Evolutionary conservation across 1,284 basidiomycete species (phyloP).

Genomic region (Leucoagaricus sp.): DNA sequence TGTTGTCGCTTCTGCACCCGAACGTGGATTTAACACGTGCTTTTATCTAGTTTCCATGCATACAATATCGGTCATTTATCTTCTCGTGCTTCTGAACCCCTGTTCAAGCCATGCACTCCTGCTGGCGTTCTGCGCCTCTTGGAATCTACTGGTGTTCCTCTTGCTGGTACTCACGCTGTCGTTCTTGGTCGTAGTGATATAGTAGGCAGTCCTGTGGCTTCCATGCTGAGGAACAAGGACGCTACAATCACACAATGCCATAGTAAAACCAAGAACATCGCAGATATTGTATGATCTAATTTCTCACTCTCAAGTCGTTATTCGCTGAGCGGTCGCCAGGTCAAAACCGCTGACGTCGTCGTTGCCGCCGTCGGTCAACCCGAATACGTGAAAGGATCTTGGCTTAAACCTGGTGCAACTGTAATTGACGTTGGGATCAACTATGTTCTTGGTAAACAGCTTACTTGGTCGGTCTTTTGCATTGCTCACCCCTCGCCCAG

Average conservation of each 20-base stretch:
- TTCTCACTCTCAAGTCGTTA: conserved; percentile 11
- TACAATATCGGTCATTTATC: conserved; percentile 98
- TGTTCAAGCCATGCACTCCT: conserved; percentile 96
- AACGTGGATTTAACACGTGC: conserved; percentile 16
- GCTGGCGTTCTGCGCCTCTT: conserved; percentile 91
- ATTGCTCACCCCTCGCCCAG: conserved; percentile 39
- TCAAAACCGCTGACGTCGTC: conserved; percentile 89
- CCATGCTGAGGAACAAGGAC: conserved; percentile 87
- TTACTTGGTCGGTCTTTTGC: not conserved
- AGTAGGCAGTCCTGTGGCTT: conserved; percentile 93
- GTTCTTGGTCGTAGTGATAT: conserved; percentile 98
- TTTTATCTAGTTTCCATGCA: conserved; percentile 83
- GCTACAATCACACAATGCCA: conserved; percentile 99
- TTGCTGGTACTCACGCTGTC: conserved; percentile 83
- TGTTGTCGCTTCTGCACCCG: conserved; percentile 23
- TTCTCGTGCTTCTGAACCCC: conserved; percentile 87
- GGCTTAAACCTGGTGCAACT: conserved; percentile 94
- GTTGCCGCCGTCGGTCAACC: conserved; percentile 94
- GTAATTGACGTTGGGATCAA: conserved; percentile 99
- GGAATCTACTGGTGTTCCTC: conserved; percentile 77
- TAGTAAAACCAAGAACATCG: conserved; percentile 83
- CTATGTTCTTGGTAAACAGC: conserved; percentile 77
- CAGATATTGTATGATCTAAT: conserved; percentile 61
- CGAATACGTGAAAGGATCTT: conserved; percentile 89
- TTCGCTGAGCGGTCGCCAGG: conserved; percentile 29